Base-by-base conservation (phyloP, 2,329 filamentous ascomycete genomes). In the Colletotrichum somersetense region DNA sequence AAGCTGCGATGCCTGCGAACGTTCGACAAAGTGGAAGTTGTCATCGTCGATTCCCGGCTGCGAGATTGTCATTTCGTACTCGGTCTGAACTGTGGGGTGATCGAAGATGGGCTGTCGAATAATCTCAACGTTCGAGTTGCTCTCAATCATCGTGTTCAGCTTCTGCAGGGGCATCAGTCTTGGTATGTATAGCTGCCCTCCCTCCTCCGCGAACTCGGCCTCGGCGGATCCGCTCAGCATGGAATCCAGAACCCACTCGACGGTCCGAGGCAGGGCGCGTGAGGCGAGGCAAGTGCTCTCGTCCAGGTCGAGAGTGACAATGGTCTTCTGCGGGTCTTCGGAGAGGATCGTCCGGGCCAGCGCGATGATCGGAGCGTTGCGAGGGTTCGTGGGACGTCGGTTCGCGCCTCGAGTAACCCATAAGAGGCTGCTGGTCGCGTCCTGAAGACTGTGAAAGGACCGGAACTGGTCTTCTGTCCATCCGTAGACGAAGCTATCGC, bases 261-360 rank as follows among this genome's bases (percentile, higher is more conserved):
- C 62, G 30, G 81, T 77, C 3, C 82, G 72, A 0, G 56, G 67
- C 12, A 78, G 70, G 12, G 83, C 75, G 4, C 73, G 57, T 5
- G 77, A 71, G 3, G 71, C 46, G 0, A 55, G 6, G 2, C 75
- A 68, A 2, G 80, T 79, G 5, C 69, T 58, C 1, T 40, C 20
- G 20, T 74, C 75, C 6, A 87, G 48, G 62, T 88, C 86, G n/a
- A 88, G 77, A 0, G 82, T 84, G 14, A 83, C 77, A 20, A 88
- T 79, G 0, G 73, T 77, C 74, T 82, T 86, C 23, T 81, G 79
- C 0, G 82, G 78, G 71, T 87, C 83, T 58, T 89, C 87, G 0
- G 87, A 88, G 58, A 84, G 81, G 11, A 89, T 77, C 0, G 85
- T 85, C 26, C 87, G 81, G 1, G 84, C 81, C 20, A 89, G 76